Conservation (phyloP, 148 eudicot genomes). For the Salicornia ramosissima region DNA sequence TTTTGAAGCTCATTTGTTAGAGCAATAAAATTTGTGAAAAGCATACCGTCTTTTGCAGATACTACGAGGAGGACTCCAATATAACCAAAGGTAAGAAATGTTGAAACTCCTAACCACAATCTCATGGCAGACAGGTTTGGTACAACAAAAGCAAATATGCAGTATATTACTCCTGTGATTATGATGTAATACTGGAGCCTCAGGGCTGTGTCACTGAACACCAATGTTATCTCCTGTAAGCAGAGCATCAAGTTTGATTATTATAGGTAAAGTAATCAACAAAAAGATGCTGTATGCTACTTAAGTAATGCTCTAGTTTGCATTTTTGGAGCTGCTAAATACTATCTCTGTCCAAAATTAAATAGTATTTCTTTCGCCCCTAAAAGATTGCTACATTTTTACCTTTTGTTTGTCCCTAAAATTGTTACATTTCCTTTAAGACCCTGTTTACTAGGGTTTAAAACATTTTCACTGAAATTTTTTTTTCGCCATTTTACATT, state of each 20-base stretch:
- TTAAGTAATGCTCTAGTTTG: no score
- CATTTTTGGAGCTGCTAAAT: not conserved
- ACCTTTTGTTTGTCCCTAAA: no score
- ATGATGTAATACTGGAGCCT: slow-evolving; percentile 60
- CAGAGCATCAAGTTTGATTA: not conserved
- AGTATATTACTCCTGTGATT: slow-evolving; percentile 51
- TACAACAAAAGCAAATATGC: slow-evolving; percentile 41
- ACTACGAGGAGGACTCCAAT: slow-evolving; percentile 37
- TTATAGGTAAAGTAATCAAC: not conserved
- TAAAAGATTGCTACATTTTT: no score
- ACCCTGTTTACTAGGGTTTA: no score
- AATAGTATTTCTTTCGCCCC: not conserved
- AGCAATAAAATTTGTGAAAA: not conserved
- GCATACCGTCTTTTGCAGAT: slow-evolving; percentile 38
- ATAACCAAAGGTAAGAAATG: slow-evolving; percentile 44
- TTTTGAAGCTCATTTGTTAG: not conserved
- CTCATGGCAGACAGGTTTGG: slow-evolving; percentile 66
- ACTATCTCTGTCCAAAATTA: not conserved
- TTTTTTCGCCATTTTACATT: no score
- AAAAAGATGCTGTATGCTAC: not conserved
- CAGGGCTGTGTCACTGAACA: slow-evolving; percentile 41
- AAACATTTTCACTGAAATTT: no score
- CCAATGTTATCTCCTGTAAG: slow-evolving; percentile 46
- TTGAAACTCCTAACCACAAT: slow-evolving; percentile 46
- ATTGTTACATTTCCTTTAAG: no score